Evolutionary conservation across 371 early-diverging fungal species (phyloP).

Genomic region (Mucor racemosus): DNA sequence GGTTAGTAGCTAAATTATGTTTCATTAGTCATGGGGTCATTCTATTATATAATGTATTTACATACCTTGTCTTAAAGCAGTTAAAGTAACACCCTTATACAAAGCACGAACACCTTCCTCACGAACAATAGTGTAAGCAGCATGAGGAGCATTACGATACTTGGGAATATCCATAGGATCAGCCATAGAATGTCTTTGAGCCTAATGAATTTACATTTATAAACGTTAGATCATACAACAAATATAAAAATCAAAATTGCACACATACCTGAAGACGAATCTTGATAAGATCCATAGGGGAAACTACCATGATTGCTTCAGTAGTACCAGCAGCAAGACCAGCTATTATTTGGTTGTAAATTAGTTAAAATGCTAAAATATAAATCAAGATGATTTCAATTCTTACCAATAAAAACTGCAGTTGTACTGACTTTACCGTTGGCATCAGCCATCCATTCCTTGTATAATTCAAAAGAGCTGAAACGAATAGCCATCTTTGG

Average conservation of each 20-base stretch:
- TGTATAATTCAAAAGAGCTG: slow-evolving; percentile 94
- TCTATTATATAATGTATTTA: not conserved
- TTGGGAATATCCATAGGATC: slow-evolving; percentile 97
- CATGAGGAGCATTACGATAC: slow-evolving; percentile 95
- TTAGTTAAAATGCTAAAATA: not conserved
- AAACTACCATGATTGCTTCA: slow-evolving; percentile 97
- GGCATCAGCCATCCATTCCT: slow-evolving; percentile 76
- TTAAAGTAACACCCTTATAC: slow-evolving; percentile 94
- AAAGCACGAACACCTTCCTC: slow-evolving; percentile 93
- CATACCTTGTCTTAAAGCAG: slow-evolving; percentile 91
- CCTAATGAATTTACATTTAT: slow-evolving; percentile 29
- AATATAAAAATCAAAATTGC: not conserved
- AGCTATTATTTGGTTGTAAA: slow-evolving; percentile 51
- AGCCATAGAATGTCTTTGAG: slow-evolving; percentile 94
- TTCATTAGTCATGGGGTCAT: not conserved
- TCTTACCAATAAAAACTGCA: slow-evolving; percentile 85
- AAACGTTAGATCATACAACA: not conserved
- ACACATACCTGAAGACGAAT: slow-evolving; percentile 83
- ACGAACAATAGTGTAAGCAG: slow-evolving; percentile 88
- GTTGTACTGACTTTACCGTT: slow-evolving; percentile 71
- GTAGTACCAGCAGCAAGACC: slow-evolving; percentile 96
- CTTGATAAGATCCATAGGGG: slow-evolving; percentile 97
- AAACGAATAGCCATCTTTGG: slow-evolving; percentile 99
- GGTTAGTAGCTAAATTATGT: slow-evolving; percentile 83
- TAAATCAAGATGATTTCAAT: not conserved